A percentile compares a stretch with the other conserved stretches of the same genome.
Conservation (phyloP, 441 rosid genomes). For the Syzygium syzygioides region DNA sequence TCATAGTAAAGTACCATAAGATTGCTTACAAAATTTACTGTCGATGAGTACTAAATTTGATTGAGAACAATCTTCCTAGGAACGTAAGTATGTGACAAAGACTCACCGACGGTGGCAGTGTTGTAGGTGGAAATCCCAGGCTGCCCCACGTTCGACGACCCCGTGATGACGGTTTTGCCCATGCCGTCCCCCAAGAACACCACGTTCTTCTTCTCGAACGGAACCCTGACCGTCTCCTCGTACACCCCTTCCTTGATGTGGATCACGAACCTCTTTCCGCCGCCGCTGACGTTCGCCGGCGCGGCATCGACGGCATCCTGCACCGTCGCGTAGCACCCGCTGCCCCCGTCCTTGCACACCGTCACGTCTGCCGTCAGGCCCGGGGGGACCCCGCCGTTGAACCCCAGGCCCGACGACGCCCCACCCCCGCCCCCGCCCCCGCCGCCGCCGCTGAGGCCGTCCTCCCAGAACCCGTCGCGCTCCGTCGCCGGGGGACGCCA, state of each 20-base stretch:
- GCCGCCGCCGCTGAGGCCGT: constrained; percentile 9
- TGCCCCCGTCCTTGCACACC: constrained; percentile 48
- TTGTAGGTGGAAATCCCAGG: constrained; percentile 58
- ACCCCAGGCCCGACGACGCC: neutral
- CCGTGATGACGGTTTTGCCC: constrained; percentile 83
- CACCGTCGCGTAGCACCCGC: constrained; percentile 30
- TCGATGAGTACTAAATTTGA: neutral
- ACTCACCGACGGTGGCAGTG: constrained; percentile 43
- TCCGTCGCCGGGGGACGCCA: constrained; percentile 72
- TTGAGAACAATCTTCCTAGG: neutral
- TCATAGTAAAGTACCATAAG: neutral
- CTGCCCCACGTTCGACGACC: constrained; percentile 49
- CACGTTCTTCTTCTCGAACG: constrained; percentile 68
- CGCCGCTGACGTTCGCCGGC: constrained; percentile 25
- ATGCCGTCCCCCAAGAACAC: constrained; percentile 80
- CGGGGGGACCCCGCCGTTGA: constrained; percentile 36
- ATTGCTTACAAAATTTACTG: neutral
- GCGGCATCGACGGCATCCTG: constrained; percentile 82
- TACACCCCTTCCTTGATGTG: constrained; percentile 65
- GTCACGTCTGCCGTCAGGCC: constrained; percentile 42
- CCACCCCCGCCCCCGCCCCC: neutral
- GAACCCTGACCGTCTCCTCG: constrained; percentile 73
- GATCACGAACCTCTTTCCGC: constrained; percentile 48
- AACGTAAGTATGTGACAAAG: neutral
- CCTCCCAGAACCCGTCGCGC: constrained; percentile 74